Conservation (phyloP, 441 rosid species). For the Pelargonium exstipulatum region DNA sequence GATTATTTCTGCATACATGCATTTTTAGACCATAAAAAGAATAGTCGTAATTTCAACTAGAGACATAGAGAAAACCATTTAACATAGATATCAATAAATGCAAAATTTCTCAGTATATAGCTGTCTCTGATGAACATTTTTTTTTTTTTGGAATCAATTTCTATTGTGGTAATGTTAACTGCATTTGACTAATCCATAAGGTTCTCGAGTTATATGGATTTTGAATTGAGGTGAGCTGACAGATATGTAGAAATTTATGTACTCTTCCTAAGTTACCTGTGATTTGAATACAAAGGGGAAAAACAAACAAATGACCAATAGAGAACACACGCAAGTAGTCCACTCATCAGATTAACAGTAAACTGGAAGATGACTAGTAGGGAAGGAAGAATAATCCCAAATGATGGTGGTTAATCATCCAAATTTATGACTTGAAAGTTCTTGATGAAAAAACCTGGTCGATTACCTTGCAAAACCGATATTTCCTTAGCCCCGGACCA, state of each 20-base stretch:
- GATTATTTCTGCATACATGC: background rate
- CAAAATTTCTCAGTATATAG: background rate
- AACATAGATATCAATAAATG: background rate
- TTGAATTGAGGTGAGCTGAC: background rate
- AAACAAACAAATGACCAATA: background rate
- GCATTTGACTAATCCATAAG: background rate
- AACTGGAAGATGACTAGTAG: too few relatives aligned
- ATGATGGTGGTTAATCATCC: background rate
- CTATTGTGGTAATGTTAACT: background rate
- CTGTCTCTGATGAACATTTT: background rate
- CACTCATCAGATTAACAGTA: too few relatives aligned
- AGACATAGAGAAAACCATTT: too few relatives aligned
- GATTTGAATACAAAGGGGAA: background rate
- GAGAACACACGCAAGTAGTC: too few relatives aligned
- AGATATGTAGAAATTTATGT: too few relatives aligned
- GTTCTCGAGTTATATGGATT: background rate
- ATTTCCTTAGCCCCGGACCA: slow-evolving; percentile 63
- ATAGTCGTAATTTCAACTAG: too few relatives aligned
- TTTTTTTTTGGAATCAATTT: background rate
- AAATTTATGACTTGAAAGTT: background rate
- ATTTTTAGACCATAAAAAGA: background rate
- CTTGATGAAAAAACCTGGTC: slow-evolving; percentile 2
- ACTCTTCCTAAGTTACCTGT: background rate
- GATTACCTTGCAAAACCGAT: slow-evolving; percentile 75
- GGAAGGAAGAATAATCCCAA: background rate